Conservation (phyloP, 164 flowering plant genomes). For the Nelumbo lutea region DNA sequence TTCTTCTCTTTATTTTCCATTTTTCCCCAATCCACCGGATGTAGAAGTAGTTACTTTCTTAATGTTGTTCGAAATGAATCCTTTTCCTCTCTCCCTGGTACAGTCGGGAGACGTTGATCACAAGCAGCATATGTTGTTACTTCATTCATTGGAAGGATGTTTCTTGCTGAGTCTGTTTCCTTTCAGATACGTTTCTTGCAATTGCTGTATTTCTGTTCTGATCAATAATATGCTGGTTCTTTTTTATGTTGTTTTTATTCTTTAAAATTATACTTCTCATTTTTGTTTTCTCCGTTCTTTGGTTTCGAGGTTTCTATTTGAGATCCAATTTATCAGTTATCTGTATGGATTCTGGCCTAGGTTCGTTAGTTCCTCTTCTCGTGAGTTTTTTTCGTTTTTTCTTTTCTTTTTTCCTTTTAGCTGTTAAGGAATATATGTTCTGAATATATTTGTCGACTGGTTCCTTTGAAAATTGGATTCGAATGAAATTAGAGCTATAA, state of each 20-base stretch:
- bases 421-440: not conserved
- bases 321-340: not conserved
- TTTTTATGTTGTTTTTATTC: not conserved
- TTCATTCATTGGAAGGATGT: not conserved
- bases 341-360: constrained; percentile 34
- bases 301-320: not conserved
- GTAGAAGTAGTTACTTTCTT: not conserved
- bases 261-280: not conserved
- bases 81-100: not conserved
- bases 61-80: too few relatives aligned
- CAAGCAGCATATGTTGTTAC: too few relatives aligned
- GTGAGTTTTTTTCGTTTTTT: not conserved
- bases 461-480: not conserved
- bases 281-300: not conserved
- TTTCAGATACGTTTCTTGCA: constrained; percentile 21
- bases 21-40: too few relatives aligned
- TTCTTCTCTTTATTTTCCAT: not conserved
- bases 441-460: not conserved
- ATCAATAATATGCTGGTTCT: not conserved
- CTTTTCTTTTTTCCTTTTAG: not conserved
- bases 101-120: too few relatives aligned
- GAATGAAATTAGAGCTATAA: not conserved
- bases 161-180: constrained; percentile 14
- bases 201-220: not conserved
- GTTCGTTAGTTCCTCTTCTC: constrained; percentile 8